Percentiles rank a stretch among this genome's conserved stretches.
phyloP scores from a whole-genome alignment of 768 basidiomycete species.

The Suillus placidus region DNA sequence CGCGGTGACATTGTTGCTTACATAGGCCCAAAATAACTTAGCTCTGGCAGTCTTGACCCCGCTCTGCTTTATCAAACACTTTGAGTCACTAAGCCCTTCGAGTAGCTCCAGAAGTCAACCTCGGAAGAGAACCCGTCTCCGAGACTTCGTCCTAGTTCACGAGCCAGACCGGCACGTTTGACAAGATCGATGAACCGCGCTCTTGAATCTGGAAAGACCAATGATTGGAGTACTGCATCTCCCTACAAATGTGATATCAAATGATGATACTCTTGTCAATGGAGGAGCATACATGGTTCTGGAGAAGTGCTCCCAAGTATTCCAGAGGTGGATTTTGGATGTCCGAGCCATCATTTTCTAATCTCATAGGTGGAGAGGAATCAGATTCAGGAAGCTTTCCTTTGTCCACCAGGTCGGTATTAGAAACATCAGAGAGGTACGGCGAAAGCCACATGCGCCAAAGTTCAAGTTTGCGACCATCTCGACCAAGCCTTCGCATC shows the following conservation, averaged over 20 bases:
- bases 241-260: constrained; percentile 43
- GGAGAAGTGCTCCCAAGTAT: constrained; percentile 54
- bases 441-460: constrained; percentile 73
- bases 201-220: constrained; percentile 78
- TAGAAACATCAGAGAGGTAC: constrained; percentile 21
- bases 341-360: constrained; percentile 6
- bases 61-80: not conserved
- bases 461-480: constrained; percentile 75
- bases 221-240: constrained; percentile 54
- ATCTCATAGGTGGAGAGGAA: constrained; percentile 13
- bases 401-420: constrained; percentile 35
- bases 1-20: not conserved
- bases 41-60: not conserved
- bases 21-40: not conserved
- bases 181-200: constrained; percentile 64
- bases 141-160: constrained; percentile 26
- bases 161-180: constrained; percentile 45
- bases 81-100: constrained; percentile 21
- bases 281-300: constrained; percentile 55
- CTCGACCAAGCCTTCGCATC: constrained; percentile 57
- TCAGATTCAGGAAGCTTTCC: constrained; percentile 51
- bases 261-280: constrained; percentile 15
- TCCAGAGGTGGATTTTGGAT: constrained; percentile 37
- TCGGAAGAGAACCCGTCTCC: constrained; percentile 38
- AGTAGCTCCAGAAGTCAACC: constrained; percentile 75